phyloP scores from a whole-genome alignment of 2,329 filamentous ascomycete species.

The Knoxdaviesia capensis region DNA sequence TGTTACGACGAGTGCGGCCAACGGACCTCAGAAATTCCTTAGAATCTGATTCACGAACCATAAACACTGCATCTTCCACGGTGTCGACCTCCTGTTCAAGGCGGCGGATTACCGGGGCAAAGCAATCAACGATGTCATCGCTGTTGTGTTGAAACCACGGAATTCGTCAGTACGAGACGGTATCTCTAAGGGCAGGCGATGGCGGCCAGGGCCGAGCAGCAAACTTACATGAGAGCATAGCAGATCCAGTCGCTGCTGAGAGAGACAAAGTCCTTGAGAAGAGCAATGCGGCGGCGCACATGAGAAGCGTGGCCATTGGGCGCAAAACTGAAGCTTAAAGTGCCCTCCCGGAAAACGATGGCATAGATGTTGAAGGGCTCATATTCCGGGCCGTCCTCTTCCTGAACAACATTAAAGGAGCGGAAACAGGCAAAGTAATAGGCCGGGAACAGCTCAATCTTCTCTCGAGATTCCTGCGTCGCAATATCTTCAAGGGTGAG shows the following conservation, averaged over 20 bases:
- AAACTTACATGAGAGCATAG: conserved; percentile 77
- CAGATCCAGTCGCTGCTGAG: conserved; percentile 97
- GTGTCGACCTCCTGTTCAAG: conserved; percentile 77
- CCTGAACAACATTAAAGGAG: conserved; percentile 65
- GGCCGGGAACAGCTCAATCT: conserved; percentile 90
- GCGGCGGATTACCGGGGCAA: conserved; percentile 71
- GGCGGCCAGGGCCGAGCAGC: neutral
- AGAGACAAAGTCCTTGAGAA: conserved; percentile 84
- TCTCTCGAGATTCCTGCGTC: conserved; percentile 88
- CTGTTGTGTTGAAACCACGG: conserved; percentile 16
- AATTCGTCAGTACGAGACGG: neutral
- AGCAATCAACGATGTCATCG: conserved; percentile 94
- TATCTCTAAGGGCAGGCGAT: neutral
- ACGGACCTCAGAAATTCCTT: conserved; percentile 73
- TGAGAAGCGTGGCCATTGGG: conserved; percentile 74
- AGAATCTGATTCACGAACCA: conserved; percentile 77
- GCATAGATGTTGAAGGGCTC: conserved; percentile 95
- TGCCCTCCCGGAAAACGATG: conserved; percentile 87
- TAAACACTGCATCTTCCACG: conserved; percentile 91
- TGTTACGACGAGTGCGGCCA: conserved; percentile 79
- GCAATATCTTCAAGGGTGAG: conserved; percentile 92
- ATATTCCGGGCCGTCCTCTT: conserved; percentile 64
- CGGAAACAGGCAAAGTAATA: conserved; percentile 98
- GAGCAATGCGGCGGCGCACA: conserved; percentile 78
- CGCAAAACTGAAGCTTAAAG: conserved; percentile 83